A percentile compares a stretch with the other conserved stretches of the same genome.
These are phyloP conservation scores for Lotmaria passim DNA, from an alignment of 208 protist genomes.

Conservation along the genomic window DNA sequence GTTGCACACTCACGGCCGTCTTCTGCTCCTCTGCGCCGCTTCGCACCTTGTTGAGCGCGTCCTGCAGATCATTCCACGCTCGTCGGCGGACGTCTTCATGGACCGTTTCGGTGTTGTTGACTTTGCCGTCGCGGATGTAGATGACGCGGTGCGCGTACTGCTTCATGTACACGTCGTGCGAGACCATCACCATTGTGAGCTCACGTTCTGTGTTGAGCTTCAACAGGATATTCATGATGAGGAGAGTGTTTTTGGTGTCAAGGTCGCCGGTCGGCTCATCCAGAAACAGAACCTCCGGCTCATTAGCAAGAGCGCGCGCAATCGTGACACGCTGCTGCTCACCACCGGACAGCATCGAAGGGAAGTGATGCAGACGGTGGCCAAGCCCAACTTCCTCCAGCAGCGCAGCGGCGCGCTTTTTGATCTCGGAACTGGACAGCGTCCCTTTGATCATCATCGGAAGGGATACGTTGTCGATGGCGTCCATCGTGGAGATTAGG, in stretches of 20 bases:
- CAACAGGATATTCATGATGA: slow-evolving; percentile 95
- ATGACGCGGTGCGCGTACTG: slow-evolving; percentile 93
- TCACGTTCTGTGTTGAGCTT: slow-evolving; percentile 86
- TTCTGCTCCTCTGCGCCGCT: slow-evolving; percentile 22
- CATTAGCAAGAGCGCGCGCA: slow-evolving; percentile 94
- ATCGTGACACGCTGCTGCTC: slow-evolving; percentile 97
- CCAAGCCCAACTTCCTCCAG: slow-evolving; percentile 91
- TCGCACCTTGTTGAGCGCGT: slow-evolving; percentile 11
- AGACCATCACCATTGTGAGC: slow-evolving; percentile 98
- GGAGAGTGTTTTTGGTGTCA: slow-evolving; percentile 94
- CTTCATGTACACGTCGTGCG: slow-evolving; percentile 96
- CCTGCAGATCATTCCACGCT: slow-evolving; percentile 50
- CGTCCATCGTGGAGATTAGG: slow-evolving; percentile 93
- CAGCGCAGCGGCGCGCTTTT: slow-evolving; percentile 69
- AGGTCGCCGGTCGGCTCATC: slow-evolving; percentile 97
- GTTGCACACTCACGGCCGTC: slow-evolving; percentile 29
- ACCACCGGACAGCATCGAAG: slow-evolving; percentile 95
- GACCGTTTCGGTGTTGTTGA: slow-evolving; percentile 72
- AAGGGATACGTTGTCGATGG: slow-evolving; percentile 95
- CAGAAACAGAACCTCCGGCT: slow-evolving; percentile 94
- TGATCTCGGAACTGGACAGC: slow-evolving; percentile 58
- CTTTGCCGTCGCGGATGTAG: slow-evolving; percentile 95
- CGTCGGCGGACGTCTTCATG: slow-evolving; percentile 44
- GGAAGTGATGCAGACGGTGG: slow-evolving; percentile 88
- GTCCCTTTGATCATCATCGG: slow-evolving; percentile 95